phyloP scores from a whole-genome alignment of 352 stramenopile species.

The Aphanomyces euteiches region DNA sequence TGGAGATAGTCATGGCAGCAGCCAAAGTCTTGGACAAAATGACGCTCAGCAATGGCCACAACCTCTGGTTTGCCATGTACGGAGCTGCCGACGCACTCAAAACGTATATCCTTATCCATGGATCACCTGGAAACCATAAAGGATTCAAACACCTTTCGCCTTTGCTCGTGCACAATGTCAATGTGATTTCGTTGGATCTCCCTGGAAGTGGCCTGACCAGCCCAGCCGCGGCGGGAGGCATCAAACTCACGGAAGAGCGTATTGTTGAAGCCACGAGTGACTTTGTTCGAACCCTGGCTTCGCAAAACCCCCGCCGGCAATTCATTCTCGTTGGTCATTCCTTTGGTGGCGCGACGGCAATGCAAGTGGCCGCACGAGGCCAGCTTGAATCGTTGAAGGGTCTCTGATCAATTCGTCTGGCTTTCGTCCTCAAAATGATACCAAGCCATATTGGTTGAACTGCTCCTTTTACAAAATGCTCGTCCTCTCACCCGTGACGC shows the following conservation, averaged over 20 bases:
- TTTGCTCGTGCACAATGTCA: conserved; percentile 12
- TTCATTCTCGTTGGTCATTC: conserved; percentile 21
- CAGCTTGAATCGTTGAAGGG: background rate
- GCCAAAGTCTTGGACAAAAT: background rate
- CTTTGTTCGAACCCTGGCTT: background rate
- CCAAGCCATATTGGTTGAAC: background rate
- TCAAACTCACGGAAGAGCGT: background rate
- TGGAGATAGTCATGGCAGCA: too few relatives aligned
- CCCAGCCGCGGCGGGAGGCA: background rate
- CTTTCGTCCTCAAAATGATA: background rate
- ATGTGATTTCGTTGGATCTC: conserved; percentile 15
- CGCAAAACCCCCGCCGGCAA: background rate
- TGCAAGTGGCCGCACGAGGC: background rate
- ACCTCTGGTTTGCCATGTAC: background rate
- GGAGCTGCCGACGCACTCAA: background rate
- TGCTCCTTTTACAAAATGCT: background rate
- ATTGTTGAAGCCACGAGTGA: conserved; percentile 5
- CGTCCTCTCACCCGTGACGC: background rate
- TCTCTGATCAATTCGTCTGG: background rate
- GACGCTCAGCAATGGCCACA: conserved; percentile 7
- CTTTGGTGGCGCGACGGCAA: conserved; percentile 2
- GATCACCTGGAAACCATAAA: background rate
- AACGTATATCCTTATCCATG: conserved; percentile 25
- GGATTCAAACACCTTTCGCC: conserved; percentile 14
- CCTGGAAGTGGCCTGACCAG: conserved; percentile 14